Percentiles rank a stretch among this genome's conserved stretches.
Evolutionary conservation across 2,329 filamentous ascomycete species (phyloP).

Genomic region (Trichoderma lentiforme): DNA sequence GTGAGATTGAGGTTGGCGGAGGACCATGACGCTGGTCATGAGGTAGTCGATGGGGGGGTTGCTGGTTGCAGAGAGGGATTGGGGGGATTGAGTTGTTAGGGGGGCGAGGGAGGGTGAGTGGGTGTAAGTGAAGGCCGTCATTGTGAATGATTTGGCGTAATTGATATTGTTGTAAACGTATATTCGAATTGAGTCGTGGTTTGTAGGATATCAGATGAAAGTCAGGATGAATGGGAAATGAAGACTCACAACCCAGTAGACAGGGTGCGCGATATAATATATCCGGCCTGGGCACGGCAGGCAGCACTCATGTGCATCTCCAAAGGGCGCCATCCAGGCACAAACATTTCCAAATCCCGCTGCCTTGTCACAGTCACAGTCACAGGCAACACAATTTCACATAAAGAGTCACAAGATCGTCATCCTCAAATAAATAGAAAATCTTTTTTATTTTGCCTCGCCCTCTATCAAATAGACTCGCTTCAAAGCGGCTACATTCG

Average conservation of each 20-base stretch:
- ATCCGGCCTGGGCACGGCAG: background rate
- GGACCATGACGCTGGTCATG: constrained; percentile 24
- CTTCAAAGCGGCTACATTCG: background rate
- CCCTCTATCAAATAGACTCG: constrained; percentile 4
- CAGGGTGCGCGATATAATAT: constrained; percentile 1
- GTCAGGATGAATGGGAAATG: background rate
- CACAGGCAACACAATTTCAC: background rate
- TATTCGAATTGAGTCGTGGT: background rate
- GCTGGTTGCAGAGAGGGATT: background rate
- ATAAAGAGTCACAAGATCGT: background rate
- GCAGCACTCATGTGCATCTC: background rate
- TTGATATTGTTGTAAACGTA: background rate
- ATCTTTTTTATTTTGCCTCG: background rate
- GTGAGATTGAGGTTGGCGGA: constrained; percentile 8
- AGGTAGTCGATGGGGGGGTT: constrained; percentile 21
- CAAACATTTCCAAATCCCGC: background rate
- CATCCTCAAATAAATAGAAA: background rate
- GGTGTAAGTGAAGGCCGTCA: constrained; percentile 14
- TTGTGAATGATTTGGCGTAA: background rate
- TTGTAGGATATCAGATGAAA: background rate
- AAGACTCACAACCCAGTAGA: background rate
- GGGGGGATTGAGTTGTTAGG: constrained; percentile 8
- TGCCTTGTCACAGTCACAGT: background rate
- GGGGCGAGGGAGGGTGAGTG: constrained; percentile 16
- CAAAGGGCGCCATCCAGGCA: background rate